Percentiles rank a stretch among this genome's conserved stretches.
These are phyloP conservation scores for Claviceps capensis DNA, from an alignment of 2,329 filamentous ascomycete species.

Conservation along the genomic window DNA sequence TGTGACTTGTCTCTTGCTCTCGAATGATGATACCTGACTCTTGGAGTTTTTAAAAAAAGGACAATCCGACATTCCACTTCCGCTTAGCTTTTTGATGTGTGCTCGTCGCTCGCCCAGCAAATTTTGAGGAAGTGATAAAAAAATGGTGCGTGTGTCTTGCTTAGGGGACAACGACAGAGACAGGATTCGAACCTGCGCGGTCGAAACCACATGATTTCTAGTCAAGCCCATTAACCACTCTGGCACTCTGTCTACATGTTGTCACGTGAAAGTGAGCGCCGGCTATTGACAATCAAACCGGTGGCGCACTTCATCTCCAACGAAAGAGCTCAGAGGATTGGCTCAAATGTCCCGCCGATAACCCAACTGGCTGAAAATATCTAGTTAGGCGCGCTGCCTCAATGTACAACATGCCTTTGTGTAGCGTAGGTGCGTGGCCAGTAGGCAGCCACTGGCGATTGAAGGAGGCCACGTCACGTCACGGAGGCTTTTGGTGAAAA, in stretches of 20 bases:
- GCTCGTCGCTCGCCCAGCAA: not conserved
- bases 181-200: conserved; percentile 11
- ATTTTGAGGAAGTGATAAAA: not conserved
- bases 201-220: conserved; percentile 9
- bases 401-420: too few relatives aligned
- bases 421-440: too few relatives aligned
- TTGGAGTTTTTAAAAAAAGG: too few relatives aligned
- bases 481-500: too few relatives aligned
- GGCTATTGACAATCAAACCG: not conserved
- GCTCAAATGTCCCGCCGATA: not conserved
- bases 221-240: conserved; percentile 10
- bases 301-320: not conserved
- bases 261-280: fast-evolving
- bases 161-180: conserved; percentile 6
- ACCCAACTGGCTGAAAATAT: too few relatives aligned
- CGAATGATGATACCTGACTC: too few relatives aligned
- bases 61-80: not conserved
- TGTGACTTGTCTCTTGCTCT: too few relatives aligned
- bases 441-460: too few relatives aligned
- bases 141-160: fast-evolving
- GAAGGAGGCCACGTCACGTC: too few relatives aligned
- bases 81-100: too few relatives aligned
- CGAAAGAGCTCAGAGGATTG: not conserved
- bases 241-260: conserved; percentile 8
- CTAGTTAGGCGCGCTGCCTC: too few relatives aligned